Percentiles rank a stretch among this genome's conserved stretches.
phyloP scores from a whole-genome alignment of 2,329 filamentous ascomycete species.

The Diaporthe vexans region DNA sequence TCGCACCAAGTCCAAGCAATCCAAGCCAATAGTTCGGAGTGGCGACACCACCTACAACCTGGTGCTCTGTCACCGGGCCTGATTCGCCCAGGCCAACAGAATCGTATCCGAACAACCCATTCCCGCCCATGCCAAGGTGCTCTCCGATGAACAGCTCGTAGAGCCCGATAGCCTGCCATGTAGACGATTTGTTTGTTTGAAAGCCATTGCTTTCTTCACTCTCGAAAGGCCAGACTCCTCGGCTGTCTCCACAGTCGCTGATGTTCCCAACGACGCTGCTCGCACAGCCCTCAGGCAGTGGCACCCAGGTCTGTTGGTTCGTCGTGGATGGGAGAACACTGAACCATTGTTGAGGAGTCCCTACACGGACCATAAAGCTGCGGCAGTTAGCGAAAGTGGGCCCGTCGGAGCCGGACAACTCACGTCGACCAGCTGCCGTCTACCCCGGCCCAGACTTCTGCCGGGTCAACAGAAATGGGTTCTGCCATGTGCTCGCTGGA shows the following conservation, averaged over 20 bases:
- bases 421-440: constrained; percentile 26
- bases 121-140: constrained; percentile 24
- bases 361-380: constrained; percentile 24
- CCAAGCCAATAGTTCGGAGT: constrained; percentile 11
- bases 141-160: constrained; percentile 12
- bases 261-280: constrained; percentile 10
- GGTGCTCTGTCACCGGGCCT: background rate
- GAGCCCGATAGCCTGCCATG: constrained; percentile 1
- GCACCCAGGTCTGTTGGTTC: constrained; percentile 27
- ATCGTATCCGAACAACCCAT: constrained; percentile 10
- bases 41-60: constrained; percentile 11
- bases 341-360: constrained; percentile 20
- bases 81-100: constrained; percentile 16
- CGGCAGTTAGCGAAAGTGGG: background rate
- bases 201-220: constrained; percentile 12
- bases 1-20: constrained; percentile 17
- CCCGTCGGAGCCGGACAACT: background rate
- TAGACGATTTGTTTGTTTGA: background rate
- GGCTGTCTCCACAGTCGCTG: constrained; percentile 20
- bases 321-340: constrained; percentile 22
- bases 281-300: background rate
- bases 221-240: constrained; percentile 28
- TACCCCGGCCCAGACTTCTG: constrained; percentile 17
- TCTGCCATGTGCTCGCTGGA: background rate
- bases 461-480: constrained; percentile 23